These are phyloP conservation scores for Cavenderia fasciculata DNA, from an alignment of 78 protist genomes.

Conservation along the genomic window DNA sequence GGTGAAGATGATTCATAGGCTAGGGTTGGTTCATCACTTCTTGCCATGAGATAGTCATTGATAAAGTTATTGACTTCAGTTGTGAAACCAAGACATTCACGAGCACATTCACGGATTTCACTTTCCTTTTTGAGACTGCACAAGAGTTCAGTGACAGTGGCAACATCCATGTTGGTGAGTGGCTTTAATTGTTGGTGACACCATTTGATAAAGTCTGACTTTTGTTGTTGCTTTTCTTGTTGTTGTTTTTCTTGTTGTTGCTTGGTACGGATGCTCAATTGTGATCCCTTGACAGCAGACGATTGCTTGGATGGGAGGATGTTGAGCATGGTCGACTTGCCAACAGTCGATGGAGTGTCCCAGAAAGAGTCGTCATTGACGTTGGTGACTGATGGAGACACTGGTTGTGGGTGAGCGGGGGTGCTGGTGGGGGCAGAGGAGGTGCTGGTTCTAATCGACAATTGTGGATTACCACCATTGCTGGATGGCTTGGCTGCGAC, in stretches of 20 bases:
- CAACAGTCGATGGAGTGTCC: too few relatives aligned
- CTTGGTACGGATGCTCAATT: conserved; percentile 12
- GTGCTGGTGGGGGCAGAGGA: not conserved
- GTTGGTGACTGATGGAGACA: not conserved
- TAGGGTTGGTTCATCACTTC: conserved; percentile 69
- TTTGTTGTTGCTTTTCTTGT: not conserved
- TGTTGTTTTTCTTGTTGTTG: not conserved
- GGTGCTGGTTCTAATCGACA: conserved; percentile 16
- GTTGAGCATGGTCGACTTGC: conserved; percentile 22
- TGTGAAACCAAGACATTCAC: conserved; percentile 61
- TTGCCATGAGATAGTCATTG: conserved; percentile 50
- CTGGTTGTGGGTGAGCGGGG: not conserved
- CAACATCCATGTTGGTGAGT: conserved; percentile 62
- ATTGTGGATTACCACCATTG: conserved; percentile 11
- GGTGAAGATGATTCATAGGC: conserved; percentile 61
- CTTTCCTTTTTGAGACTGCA: conserved; percentile 50
- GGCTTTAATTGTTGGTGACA: conserved; percentile 70
- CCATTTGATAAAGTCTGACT: conserved; percentile 72
- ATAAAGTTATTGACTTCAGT: conserved; percentile 42
- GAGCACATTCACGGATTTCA: conserved; percentile 66
- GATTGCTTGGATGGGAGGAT: conserved; percentile 35
- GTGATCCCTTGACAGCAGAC: not conserved
- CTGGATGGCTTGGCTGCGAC: not conserved
- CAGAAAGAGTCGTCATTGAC: too few relatives aligned
- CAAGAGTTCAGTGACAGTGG: conserved; percentile 42